Evolutionary conservation across 2,329 filamentous ascomycete species (phyloP).

Genomic region (Lizonia empirigonia): DNA sequence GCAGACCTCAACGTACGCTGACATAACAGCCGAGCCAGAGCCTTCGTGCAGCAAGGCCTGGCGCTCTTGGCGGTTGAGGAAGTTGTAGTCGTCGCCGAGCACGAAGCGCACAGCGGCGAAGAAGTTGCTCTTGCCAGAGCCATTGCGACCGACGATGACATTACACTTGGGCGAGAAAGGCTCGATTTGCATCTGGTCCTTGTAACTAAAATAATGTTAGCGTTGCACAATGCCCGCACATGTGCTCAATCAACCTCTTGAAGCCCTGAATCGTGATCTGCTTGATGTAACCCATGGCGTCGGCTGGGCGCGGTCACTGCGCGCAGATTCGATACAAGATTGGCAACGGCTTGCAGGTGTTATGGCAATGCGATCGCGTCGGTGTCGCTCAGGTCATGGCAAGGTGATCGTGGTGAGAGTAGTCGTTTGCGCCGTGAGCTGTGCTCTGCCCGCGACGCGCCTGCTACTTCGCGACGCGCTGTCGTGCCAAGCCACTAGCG

Average conservation of each 20-base stretch:
- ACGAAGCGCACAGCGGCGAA: constrained; percentile 99
- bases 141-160: constrained; percentile 98
- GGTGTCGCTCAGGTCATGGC: constrained; percentile 26
- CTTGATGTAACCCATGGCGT: constrained; percentile 76
- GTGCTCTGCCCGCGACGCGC: constrained; percentile 28
- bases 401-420: constrained; percentile 15
- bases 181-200: constrained; percentile 98
- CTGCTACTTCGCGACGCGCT: constrained; percentile 28
- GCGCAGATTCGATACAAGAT: constrained; percentile 2
- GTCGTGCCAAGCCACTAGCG: constrained; percentile 22
- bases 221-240: background rate
- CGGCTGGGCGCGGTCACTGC: constrained; percentile 21
- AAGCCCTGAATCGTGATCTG: constrained; percentile 99
- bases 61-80: constrained; percentile 94
- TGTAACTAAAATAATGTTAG: constrained; percentile 71
- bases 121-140: constrained; percentile 99
- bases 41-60: constrained; percentile 97
- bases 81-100: constrained; percentile 94
- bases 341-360: background rate
- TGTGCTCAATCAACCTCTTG: constrained; percentile 73
- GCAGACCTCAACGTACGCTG: constrained; percentile 98
- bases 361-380: constrained; percentile 19
- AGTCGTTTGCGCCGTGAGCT: constrained; percentile 8
- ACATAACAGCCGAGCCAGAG: constrained; percentile 96
- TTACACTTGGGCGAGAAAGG: constrained; percentile 97